These are phyloP conservation scores for Hemileia vastatrix DNA, from an alignment of 1,284 basidiomycete genomes.

Conservation along the genomic window DNA sequence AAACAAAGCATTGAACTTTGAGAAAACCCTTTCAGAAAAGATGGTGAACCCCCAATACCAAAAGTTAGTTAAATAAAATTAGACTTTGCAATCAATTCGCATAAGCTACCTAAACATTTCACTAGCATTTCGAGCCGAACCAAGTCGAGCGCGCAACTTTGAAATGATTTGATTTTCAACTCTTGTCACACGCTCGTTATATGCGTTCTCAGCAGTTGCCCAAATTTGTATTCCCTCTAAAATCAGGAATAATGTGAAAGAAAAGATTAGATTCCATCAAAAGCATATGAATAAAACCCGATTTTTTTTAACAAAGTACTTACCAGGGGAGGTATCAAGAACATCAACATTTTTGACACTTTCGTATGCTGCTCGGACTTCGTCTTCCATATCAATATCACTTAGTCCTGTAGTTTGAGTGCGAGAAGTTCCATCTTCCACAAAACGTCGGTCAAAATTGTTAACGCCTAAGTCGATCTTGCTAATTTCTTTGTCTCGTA, in stretches of 20 bases:
- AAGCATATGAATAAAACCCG: too few relatives aligned
- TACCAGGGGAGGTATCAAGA: slow-evolving; percentile 77
- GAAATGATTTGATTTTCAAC: slow-evolving; percentile 99
- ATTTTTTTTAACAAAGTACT: too few relatives aligned
- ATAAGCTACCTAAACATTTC: slow-evolving; percentile 69
- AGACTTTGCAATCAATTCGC: neutral
- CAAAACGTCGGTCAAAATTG: slow-evolving; percentile 34
- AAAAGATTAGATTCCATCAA: neutral
- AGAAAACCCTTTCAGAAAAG: slow-evolving; percentile 62
- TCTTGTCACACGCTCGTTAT: slow-evolving; percentile 91
- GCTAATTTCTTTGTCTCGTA: slow-evolving; percentile 75
- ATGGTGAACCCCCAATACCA: neutral
- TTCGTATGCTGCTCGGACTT: slow-evolving; percentile 89
- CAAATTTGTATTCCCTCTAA: slow-evolving; percentile 95
- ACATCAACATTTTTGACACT: slow-evolving; percentile 92
- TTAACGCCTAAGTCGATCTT: slow-evolving; percentile 62
- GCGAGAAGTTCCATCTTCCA: slow-evolving; percentile 30
- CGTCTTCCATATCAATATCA: slow-evolving; percentile 83
- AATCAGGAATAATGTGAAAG: slow-evolving; percentile 11
- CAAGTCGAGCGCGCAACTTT: slow-evolving; percentile 75
- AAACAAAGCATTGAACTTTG: slow-evolving; percentile 94
- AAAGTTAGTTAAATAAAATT: neutral
- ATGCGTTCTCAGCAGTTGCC: slow-evolving; percentile 90
- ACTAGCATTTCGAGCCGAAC: slow-evolving; percentile 91
- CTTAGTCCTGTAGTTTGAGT: slow-evolving; percentile 48